Base-by-base conservation (phyloP, 805 yeast species). In the Wickerhamiella azymoides region DNA sequence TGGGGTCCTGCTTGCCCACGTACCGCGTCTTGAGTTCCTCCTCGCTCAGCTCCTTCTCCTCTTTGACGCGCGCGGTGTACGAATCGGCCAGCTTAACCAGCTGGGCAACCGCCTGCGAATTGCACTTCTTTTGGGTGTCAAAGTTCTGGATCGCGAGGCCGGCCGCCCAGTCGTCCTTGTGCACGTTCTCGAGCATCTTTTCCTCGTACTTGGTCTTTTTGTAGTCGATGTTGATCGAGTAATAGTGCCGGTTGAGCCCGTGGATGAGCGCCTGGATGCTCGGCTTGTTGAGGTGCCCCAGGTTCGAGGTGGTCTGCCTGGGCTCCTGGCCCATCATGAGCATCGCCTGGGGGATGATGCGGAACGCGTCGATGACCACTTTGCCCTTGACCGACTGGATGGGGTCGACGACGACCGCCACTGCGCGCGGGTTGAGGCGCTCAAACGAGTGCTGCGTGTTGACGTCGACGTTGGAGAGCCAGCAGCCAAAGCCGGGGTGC, bases 401-500 rank as follows among this genome's bases (percentile, higher is more conserved):
- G 40, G 99, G 98, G 64, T 92, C 99, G 50, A 92, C 81, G 36
- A 92, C 99, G 27, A 92, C 99, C 1, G 99, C 98, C 33, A 92
- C 98, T 0, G 98, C 94, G 55, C 98, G 74, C 52, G 80, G 80
- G 63, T 89, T 89, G 64, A 92, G 77, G 64, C 86, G 96, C 62
- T 92, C 99, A 60, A 92, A 92, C 30, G 96, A 84, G 62, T 89
- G 96, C 62, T 92, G 99, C 2, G 99, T 92, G 64, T 86, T 85
- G 50, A 92, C 94, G 73, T 92, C 99, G 25, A 92, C 97, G 25
- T 88, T 79, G 10, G 97, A 88, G 55, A 92, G 72, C 99, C 99
- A 92, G 70, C 99, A 92, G n/a, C 98, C 98, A 62, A 89, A 92
- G 14, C 98, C 98, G 4, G 98, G 98, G 66, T 92, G 98, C 11